Base-by-base conservation (phyloP, 2,329 filamentous ascomycete genomes). In the Stylonectria norvegica region DNA sequence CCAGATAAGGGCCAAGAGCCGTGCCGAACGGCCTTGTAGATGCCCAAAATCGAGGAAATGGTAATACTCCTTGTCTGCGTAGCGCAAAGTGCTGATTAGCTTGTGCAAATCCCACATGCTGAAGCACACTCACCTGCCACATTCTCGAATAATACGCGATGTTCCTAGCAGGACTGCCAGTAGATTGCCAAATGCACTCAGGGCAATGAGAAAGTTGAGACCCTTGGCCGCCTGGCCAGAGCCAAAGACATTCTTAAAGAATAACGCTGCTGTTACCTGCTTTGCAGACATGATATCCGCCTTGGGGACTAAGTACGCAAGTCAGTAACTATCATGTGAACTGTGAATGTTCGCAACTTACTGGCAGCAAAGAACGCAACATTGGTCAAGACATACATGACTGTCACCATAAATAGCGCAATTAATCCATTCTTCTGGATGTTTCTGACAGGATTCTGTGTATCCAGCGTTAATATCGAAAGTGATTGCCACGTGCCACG, bases 11-110 rank as follows among this genome's bases (percentile, higher is more conserved):
- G 0, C 76, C 79, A 0, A 81, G 55, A 0, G 80, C 78, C 0
- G 80, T 84, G 2, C 79, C 79, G 44, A 83, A 82, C 0, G 80
- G 80, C 38, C 67, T 69, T 0, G 79, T 83, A 0, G 75, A 78
- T 0, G 75, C 78, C 79, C 79, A 84, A 48, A 83, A 76, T 3
- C 59, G 58, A 4, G 78, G 68, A 29, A 62, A 81, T 0, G 79
- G 78, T 5, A 83, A 67, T 0, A 81, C 75, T 5, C 79, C 78
- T 64, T 81, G 78, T 43, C 75, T 69, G n/a, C n/a, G 3, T 28
- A 12, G 9, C 8, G 14, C 11, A 9, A 11, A n/a, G n/a, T n/a
- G n/a, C n/a, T 34, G 9, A 27, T 33, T 11, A 36, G 16, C 9
- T 20, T 5, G n/a, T 23, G 6, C 9, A 9, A 17, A 15, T 3